A percentile compares a stretch with the other conserved stretches of the same genome.
Conservation (phyloP, 2,329 filamentous ascomycete species). For the Colletotrichum tamarilloi region DNA sequence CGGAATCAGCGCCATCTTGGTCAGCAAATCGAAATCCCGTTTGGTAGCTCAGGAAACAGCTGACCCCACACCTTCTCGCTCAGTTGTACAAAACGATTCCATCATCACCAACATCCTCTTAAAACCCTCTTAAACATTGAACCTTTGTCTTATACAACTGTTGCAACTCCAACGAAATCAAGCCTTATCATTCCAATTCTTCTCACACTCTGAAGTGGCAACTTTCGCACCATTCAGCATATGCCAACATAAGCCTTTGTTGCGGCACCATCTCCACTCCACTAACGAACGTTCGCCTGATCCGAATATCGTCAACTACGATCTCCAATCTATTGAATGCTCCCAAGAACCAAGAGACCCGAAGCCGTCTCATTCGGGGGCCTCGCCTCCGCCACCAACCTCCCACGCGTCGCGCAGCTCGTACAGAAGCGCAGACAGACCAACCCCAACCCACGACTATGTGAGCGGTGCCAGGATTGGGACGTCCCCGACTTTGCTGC, state of each 20-base stretch:
- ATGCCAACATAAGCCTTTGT: neutral
- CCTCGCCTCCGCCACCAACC: neutral
- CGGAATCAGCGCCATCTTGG: neutral
- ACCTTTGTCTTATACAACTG: neutral
- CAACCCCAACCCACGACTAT: conserved; percentile 10
- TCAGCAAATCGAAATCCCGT: neutral
- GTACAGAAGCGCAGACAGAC: neutral
- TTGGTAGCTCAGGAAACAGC: neutral
- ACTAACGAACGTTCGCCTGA: too few species aligned
- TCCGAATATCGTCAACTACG: neutral
- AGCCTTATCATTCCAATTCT: neutral
- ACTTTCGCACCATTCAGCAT: neutral
- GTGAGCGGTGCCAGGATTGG: conserved; percentile 22
- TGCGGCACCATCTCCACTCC: neutral
- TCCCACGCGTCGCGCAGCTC: neutral
- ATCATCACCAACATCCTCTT: neutral
- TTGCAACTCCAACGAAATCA: neutral
- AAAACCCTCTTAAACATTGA: neutral
- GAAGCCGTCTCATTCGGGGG: conserved; percentile 9
- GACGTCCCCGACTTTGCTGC: conserved; percentile 21
- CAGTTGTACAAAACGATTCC: neutral
- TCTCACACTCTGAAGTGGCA: neutral
- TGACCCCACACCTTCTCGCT: neutral
- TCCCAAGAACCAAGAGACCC: conserved; percentile 7
- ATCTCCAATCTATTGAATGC: neutral